A percentile compares a stretch with the other conserved stretches of the same genome.
Conservation (phyloP, 179 eudicot genomes). For the Spergularia azorica region DNA sequence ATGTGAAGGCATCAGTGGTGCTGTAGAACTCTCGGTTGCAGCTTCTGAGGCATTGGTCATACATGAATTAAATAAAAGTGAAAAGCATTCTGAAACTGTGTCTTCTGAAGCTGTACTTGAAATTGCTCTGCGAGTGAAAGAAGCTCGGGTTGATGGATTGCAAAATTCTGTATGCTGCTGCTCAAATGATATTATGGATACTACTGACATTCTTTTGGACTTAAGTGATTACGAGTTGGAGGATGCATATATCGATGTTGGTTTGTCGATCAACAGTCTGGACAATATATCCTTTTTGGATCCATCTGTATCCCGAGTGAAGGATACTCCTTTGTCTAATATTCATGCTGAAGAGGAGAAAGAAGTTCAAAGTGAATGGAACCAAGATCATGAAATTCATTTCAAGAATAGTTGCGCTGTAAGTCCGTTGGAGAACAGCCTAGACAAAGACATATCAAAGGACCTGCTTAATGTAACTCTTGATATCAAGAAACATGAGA, state of each 20-base stretch:
- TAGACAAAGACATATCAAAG: slow-evolving; percentile 22
- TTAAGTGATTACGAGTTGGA: slow-evolving; percentile 60
- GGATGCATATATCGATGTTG: slow-evolving; percentile 80
- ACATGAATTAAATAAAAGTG: slow-evolving; percentile 49
- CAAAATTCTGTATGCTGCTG: slow-evolving; percentile 23
- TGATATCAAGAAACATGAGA: slow-evolving; percentile 33
- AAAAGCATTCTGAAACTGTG: slow-evolving; percentile 31
- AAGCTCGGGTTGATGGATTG: slow-evolving; percentile 57
- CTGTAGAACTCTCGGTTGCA: slow-evolving; percentile 79
- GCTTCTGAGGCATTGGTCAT: slow-evolving; percentile 90
- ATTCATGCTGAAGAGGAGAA: slow-evolving; percentile 27
- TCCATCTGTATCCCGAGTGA: slow-evolving; percentile 54
- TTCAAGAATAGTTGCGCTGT: slow-evolving; percentile 17
- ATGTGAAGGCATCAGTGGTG: slow-evolving; percentile 45
- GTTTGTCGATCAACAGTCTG: slow-evolving; percentile 39
- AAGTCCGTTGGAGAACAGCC: slow-evolving; percentile 21
- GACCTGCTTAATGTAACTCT: slow-evolving; percentile 26
- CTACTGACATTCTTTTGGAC: slow-evolving; percentile 52
- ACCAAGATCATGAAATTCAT: slow-evolving; percentile 25
- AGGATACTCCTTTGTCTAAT: slow-evolving; percentile 59
- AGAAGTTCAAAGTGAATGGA: slow-evolving; percentile 35
- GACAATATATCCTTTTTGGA: slow-evolving; percentile 29
- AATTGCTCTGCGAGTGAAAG: slow-evolving; percentile 74
- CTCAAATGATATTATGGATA: slow-evolving; percentile 34
- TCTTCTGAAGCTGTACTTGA: slow-evolving; percentile 67